Base-by-base conservation (phyloP, 768 basidiomycete species). In the Exsudoporus frostii region DNA sequence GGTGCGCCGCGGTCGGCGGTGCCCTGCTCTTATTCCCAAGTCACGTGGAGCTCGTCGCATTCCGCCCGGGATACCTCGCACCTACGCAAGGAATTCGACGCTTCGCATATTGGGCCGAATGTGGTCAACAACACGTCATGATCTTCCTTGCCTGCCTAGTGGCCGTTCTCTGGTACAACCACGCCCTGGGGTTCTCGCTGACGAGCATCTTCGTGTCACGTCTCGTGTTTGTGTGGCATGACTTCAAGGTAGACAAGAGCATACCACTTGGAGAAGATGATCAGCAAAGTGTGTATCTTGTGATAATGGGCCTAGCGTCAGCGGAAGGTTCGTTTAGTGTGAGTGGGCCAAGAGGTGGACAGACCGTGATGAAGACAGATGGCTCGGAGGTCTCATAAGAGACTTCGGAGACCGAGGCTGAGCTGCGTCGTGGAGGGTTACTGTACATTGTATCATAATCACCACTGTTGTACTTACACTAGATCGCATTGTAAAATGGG, bases 41-140 rank as follows among this genome's bases (percentile, higher is more conserved):
- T 17, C 53, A 62, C 29, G 57, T 66, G 22, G 68, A 67, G 25
- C 36, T 39, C 38, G 57, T 72, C 54, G 50, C 68, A 11, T 73
- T 73, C 50, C 42, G 46, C 19, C 14, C 62, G 1, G 71, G 72
- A 19, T 73, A 72, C 63, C 42, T 65, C 13, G 17, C 58, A 2
- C 61, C 67, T 32, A 59, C 57, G 1, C 62, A 46, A 40, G 72
- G 72, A n/a, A 46, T 69, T n/a, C 66, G 65, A n/a, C 72, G 73
- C 27, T 71, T 73, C 36, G 66, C 69, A 20, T 63, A 74, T 44
- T 74, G 73, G 73, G 71, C 65, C 3, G 65, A 71, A 13, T 72
- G 64, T 46, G 72, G 65, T 2, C 50, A 58, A 41, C 67, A 69
- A n/a, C 70, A 73, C 45, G 62, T 68, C 54, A 52, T 64, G 62